Evolutionary conservation across 2,329 filamentous ascomycete genomes (phyloP).

Genomic region (Nemania abortiva): DNA sequence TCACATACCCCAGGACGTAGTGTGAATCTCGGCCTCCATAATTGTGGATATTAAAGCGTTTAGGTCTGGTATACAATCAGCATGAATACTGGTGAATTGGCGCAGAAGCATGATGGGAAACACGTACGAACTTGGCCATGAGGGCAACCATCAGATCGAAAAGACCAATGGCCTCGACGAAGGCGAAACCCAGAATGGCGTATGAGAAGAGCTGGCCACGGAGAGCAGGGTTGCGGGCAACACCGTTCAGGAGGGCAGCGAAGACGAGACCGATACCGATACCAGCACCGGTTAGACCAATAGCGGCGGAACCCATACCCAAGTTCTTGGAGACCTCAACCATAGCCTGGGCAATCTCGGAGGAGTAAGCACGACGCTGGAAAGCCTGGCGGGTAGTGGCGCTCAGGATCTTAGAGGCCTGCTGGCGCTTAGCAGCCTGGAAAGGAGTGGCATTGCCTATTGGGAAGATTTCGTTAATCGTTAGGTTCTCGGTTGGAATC

Average conservation of each 20-base stretch:
- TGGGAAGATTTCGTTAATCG: constrained; percentile 33
- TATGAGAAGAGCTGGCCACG: constrained; percentile 96
- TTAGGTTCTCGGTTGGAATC: constrained; percentile 18
- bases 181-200: constrained; percentile 95
- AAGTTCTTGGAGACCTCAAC: constrained; percentile 92
- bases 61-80: constrained; percentile 49
- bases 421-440: constrained; percentile 81
- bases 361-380: constrained; percentile 83
- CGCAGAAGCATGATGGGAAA: background rate
- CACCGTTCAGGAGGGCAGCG: constrained; percentile 87
- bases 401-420: constrained; percentile 74
- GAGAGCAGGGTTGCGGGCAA: constrained; percentile 94
- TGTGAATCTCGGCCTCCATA: constrained; percentile 50
- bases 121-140: constrained; percentile 88
- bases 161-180: constrained; percentile 92
- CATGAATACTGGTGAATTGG: constrained; percentile 6
- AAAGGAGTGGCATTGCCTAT: constrained; percentile 69
- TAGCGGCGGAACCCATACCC: constrained; percentile 89
- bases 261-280: constrained; percentile 97
- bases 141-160: constrained; percentile 93
- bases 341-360: constrained; percentile 88
- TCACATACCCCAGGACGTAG: constrained; percentile 48
- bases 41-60: constrained; percentile 48
- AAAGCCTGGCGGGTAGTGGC: constrained; percentile 74
- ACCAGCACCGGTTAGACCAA: constrained; percentile 92